phyloP scores from a whole-genome alignment of 768 basidiomycete species.

The Porpolomopsis calyptriformis region DNA sequence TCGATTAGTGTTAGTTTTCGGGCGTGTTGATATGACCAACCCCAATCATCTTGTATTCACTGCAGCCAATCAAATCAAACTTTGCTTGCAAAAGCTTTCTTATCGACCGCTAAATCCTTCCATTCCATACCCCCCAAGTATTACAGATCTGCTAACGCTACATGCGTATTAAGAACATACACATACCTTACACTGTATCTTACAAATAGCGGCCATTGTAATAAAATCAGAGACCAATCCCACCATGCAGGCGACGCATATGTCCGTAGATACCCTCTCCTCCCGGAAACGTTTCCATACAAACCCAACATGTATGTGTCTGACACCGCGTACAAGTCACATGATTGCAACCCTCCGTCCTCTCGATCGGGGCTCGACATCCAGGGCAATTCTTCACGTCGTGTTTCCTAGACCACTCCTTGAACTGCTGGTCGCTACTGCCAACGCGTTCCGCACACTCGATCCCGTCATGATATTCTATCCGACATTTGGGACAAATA shows the following conservation, averaged over 20 bases:
- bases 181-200: conserved; percentile 11
- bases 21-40: too few species aligned
- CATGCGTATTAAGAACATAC: too few species aligned
- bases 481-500: conserved; percentile 44
- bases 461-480: conserved; percentile 54
- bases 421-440: conserved; percentile 46
- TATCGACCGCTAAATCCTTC: too few species aligned
- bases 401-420: conserved; percentile 49
- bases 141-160: too few species aligned
- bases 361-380: conserved; percentile 63
- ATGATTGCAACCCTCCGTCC: conserved; percentile 70
- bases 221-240: conserved; percentile 43
- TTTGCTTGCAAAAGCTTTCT: too few species aligned
- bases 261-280: conserved; percentile 70
- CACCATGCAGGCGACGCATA: conserved; percentile 60
- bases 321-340: conserved; percentile 68
- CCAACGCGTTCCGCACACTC: conserved; percentile 47
- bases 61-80: too few species aligned
- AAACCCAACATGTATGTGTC: conserved; percentile 77
- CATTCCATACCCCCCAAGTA: too few species aligned
- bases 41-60: too few species aligned
- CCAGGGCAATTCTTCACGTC: conserved; percentile 69
- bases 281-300: conserved; percentile 55
- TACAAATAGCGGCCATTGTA: too few species aligned
- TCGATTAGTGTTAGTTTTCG: too few species aligned